Evolutionary conservation across 176 grass and related monocot genomes (phyloP).

Genomic region (Panicum miliaceum): DNA sequence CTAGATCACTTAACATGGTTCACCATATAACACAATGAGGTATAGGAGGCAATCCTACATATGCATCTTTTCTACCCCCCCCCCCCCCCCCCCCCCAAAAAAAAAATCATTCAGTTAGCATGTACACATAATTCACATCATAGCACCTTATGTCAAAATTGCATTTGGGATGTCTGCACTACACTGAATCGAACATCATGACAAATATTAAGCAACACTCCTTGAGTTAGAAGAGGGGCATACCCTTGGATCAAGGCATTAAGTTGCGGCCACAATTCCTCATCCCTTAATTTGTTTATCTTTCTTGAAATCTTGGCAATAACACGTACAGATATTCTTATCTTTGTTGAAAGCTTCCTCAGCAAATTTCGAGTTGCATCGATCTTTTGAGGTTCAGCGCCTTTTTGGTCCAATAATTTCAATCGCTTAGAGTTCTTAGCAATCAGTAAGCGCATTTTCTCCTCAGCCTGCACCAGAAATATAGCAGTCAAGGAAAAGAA

Average conservation of each 20-base stretch:
- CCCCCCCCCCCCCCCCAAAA: too few species aligned
- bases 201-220: not conserved
- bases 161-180: not conserved
- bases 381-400: conserved; percentile 70
- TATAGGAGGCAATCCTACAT: not conserved
- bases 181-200: not conserved
- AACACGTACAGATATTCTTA: conserved; percentile 75
- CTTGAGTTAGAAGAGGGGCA: conserved; percentile 19
- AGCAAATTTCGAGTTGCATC: conserved; percentile 67
- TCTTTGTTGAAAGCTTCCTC: conserved; percentile 76
- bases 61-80: not conserved
- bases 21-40: not conserved
- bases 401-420: conserved; percentile 67
- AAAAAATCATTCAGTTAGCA: not conserved
- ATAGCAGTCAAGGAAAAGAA: not conserved
- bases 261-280: conserved; percentile 80
- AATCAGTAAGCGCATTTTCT: conserved; percentile 84
- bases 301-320: conserved; percentile 80
- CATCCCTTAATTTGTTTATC: conserved; percentile 80
- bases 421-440: conserved; percentile 69
- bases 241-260: conserved; percentile 82
- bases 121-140: not conserved
- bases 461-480: conserved; percentile 64
- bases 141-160: not conserved
- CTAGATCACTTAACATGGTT: not conserved